phyloP scores from a whole-genome alignment of 306 rosid genomes.

The Citrullus amarus region DNA sequence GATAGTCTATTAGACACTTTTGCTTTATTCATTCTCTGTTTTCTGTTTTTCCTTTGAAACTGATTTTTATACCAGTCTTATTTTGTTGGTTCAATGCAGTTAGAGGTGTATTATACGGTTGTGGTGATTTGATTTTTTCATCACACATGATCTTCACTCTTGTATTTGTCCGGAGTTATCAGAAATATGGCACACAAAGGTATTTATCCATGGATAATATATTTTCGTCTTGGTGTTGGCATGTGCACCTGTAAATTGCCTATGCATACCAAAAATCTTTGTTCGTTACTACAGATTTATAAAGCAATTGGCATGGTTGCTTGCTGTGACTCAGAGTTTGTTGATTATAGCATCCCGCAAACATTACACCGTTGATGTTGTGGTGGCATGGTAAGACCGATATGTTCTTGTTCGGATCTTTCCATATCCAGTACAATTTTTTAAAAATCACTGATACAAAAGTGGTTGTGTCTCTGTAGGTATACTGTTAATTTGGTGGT shows the following conservation, averaged over 20 bases:
- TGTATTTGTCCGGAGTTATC: slow-evolving; percentile 75
- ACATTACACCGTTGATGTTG: slow-evolving; percentile 96
- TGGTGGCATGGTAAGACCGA: slow-evolving; percentile 78
- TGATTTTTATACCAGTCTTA: slow-evolving; percentile 13
- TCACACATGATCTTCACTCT: slow-evolving; percentile 97
- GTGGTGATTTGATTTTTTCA: slow-evolving; percentile 97
- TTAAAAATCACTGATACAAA: neutral
- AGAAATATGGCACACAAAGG: slow-evolving; percentile 80
- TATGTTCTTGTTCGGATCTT: neutral
- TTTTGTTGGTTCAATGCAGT: slow-evolving; percentile 39
- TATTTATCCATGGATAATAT: slow-evolving; percentile 6
- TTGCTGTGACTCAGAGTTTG: slow-evolving; percentile 74
- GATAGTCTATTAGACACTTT: slow-evolving; percentile 9
- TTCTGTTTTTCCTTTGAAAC: neutral
- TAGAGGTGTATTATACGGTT: slow-evolving; percentile 76
- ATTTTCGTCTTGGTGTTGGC: neutral
- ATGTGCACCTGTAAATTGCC: neutral
- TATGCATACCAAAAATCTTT: neutral
- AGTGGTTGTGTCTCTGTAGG: slow-evolving; percentile 33
- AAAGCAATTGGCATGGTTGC: slow-evolving; percentile 82
- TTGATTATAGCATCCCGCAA: slow-evolving; percentile 95
- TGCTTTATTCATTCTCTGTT: neutral
- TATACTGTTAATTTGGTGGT: slow-evolving; percentile 95
- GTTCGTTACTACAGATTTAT: slow-evolving; percentile 32
- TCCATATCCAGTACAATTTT: neutral